Conservation (phyloP, 2,329 filamentous ascomycete genomes). For the Achaetomium macrosporum region DNA sequence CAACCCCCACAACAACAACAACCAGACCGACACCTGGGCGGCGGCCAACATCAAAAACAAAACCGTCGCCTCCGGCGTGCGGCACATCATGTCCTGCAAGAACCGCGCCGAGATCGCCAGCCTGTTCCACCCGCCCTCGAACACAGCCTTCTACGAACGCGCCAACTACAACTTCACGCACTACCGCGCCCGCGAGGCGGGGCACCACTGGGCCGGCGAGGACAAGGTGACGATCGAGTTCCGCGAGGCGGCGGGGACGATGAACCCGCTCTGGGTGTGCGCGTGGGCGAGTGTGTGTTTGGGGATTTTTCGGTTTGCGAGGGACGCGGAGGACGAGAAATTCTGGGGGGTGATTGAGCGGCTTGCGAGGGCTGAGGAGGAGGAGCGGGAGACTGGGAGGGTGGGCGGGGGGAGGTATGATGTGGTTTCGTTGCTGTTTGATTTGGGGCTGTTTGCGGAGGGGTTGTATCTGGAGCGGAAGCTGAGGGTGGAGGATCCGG, state of each 20-base stretch:
- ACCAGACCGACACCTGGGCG: too few species aligned
- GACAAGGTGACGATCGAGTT: constrained; percentile 30
- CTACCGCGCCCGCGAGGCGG: constrained; percentile 5
- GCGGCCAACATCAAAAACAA: background rate
- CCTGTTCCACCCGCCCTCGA: background rate
- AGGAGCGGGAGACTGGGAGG: background rate
- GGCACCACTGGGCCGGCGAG: background rate
- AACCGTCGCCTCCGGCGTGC: constrained; percentile 1
- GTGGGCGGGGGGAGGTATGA: constrained; percentile 2
- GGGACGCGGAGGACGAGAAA: constrained; percentile 1
- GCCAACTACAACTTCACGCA: constrained; percentile 26
- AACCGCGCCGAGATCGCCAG: constrained; percentile 14
- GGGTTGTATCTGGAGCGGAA: constrained; percentile 6
- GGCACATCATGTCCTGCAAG: constrained; percentile 8
- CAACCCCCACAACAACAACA: too few species aligned
- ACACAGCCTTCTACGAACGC: background rate
- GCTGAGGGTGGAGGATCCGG: background rate
- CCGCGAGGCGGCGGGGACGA: constrained; percentile 31
- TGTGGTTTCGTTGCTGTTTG: constrained; percentile 10
- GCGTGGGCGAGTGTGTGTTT: constrained; percentile 32
- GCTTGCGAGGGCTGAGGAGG: constrained; percentile 10
- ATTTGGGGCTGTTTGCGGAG: constrained; percentile 9
- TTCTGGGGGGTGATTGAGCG: constrained; percentile 7
- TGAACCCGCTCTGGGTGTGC: constrained; percentile 32
- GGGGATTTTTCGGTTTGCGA: constrained; percentile 24